These are phyloP conservation scores for Biscogniauxia mediterranea DNA, from an alignment of 2,329 filamentous ascomycete genomes.

Conservation along the genomic window DNA sequence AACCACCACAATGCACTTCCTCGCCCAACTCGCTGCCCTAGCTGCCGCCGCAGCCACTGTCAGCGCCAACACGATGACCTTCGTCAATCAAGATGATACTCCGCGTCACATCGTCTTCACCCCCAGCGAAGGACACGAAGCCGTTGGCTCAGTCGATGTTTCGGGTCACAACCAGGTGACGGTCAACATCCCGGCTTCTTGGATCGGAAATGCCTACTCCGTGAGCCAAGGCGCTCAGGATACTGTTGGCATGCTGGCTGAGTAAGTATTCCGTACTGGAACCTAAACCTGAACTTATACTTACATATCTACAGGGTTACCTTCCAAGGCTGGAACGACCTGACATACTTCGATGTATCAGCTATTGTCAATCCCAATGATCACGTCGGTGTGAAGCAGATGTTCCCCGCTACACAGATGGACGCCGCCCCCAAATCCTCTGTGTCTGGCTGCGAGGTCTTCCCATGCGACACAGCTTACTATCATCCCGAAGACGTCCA, in stretches of 20 bases:
- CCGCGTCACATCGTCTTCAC: conserved; percentile 53
- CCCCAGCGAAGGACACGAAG: conserved; percentile 37
- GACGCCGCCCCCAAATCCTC: conserved; percentile 25
- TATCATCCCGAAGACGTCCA: conserved; percentile 53
- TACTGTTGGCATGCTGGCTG: conserved; percentile 51
- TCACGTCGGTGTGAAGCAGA: conserved; percentile 51
- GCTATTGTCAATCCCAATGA: conserved; percentile 55
- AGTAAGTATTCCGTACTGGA: conserved; percentile 24
- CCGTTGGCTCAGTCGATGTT: conserved; percentile 41
- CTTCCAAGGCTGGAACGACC: conserved; percentile 47
- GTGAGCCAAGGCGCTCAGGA: conserved; percentile 43
- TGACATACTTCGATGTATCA: conserved; percentile 58
- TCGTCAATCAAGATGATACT: conserved; percentile 55
- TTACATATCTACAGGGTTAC: conserved; percentile 32
- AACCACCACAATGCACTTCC: conserved; percentile 56
- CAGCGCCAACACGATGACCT: conserved; percentile 51
- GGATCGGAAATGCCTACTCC: conserved; percentile 52
- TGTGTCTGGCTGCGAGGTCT: conserved; percentile 50
- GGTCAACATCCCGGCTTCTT: conserved; percentile 43
- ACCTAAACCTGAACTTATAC: neutral
- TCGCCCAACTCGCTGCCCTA: conserved; percentile 11
- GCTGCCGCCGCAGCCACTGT: conserved; percentile 10
- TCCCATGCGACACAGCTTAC: conserved; percentile 55
- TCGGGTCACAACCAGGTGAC: conserved; percentile 37
- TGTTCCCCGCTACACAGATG: conserved; percentile 44